Conservation (phyloP, 306 rosid genomes). For the Pueraria montana region DNA sequence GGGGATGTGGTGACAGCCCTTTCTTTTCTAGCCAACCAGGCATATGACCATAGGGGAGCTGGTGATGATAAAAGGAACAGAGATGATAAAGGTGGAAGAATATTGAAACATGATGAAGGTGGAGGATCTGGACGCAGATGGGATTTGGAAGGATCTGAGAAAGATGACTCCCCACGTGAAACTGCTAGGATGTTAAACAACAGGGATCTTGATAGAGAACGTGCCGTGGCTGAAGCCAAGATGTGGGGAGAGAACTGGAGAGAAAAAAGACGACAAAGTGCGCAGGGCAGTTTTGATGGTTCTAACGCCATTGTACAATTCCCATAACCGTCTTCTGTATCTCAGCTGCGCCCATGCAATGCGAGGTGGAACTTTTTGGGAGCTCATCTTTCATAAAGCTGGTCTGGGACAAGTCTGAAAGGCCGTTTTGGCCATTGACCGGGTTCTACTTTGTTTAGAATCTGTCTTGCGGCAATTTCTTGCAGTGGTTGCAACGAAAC, state of each 20-base stretch:
- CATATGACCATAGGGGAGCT: conserved; percentile 72
- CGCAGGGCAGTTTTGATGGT: conserved; percentile 86
- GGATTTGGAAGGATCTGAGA: conserved; percentile 87
- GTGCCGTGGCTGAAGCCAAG: conserved; percentile 97
- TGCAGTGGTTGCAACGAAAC: conserved; percentile 47
- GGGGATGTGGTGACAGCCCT: conserved; percentile 97
- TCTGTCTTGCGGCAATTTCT: conserved; percentile 40
- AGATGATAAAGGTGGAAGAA: conserved; percentile 73
- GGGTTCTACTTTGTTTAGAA: conserved; percentile 36
- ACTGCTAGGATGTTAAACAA: conserved; percentile 77
- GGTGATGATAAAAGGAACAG: conserved; percentile 73
- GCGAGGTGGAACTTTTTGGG: conserved; percentile 35
- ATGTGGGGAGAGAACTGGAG: conserved; percentile 99
- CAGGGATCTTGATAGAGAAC: conserved; percentile 87
- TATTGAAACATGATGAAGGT: conserved; percentile 75
- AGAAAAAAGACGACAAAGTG: conserved; percentile 83
- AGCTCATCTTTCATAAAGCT: conserved; percentile 49
- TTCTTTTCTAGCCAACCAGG: conserved; percentile 86
- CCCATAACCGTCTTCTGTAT: too few species aligned
- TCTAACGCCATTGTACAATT: conserved; percentile 49
- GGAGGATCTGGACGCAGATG: conserved; percentile 80
- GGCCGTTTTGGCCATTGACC: conserved; percentile 30
- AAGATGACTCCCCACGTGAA: conserved; percentile 88
- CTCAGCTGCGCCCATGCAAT: too few species aligned
- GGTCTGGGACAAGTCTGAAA: conserved; percentile 43